Evolutionary conservation across 345 rosid species (phyloP), one percentile per base, ranked within the genome.

Genomic region (Lepidium africanum): DNA sequence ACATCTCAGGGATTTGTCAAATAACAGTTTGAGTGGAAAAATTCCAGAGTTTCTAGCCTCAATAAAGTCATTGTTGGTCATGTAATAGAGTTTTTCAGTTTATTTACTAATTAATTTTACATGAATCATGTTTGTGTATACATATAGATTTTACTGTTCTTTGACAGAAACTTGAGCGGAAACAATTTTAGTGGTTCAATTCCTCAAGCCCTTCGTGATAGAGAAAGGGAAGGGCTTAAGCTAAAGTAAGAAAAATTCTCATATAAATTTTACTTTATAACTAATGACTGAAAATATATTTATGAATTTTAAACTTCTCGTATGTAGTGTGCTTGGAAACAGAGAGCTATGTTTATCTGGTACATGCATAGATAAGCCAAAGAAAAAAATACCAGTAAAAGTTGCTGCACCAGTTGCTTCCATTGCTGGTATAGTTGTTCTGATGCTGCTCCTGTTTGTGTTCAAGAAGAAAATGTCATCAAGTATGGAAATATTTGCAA

Each of bases 1-100:
- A 42, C 17, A 32, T 58, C 7, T 15, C 76, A 88, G 91, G 79
- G 89, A 86, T 63, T 77, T 84, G 13, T 88, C 91, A 2, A 71
- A 76, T 51, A 85, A 82, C 61, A 76, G 35, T 62, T 60, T 85
- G 51, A 70, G 45, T 9, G 90, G 88, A 39, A 1, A 43, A 0
- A 68, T 87, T 12, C 91, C 91, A 0, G 76, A 73, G n/a, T 73
- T 77, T 70, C 81, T 86, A 5, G 74, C 89, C 7, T 39, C 64
- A 3, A 27, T 86, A 76, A 32, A 77, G 37, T 75, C 65, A 51
- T 63, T 88, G 66, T 80, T 59, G 65, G 10, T 69, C 64, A 67
- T 88, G 87, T 86, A 73, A 51, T 50, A 52, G 5, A 81, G 77
- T 81, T 48, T 0, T 15, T 12, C 10, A 13, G 40, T 7, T 39